Evolutionary conservation across 768 basidiomycete genomes (phyloP).

Genomic region (Chiua virens): DNA sequence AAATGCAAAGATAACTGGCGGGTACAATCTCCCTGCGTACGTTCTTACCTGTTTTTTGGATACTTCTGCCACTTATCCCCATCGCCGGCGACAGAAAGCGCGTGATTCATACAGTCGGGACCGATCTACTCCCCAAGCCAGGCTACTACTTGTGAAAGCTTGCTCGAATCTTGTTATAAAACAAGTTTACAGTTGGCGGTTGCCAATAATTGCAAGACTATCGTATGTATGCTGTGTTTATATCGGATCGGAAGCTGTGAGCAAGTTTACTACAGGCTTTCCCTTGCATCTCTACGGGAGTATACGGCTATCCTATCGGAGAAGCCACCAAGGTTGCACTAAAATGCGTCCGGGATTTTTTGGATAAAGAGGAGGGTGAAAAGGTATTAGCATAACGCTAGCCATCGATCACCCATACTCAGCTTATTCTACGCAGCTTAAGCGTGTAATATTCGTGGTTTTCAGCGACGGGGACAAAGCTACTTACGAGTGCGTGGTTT

Average conservation of each 20-base stretch:
- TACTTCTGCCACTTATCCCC: background rate
- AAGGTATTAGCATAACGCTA: constrained; percentile 32
- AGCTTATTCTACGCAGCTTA: constrained; percentile 42
- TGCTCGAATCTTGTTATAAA: constrained; percentile 69
- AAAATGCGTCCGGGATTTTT: constrained; percentile 51
- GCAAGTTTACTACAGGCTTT: constrained; percentile 55
- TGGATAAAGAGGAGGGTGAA: constrained; percentile 50
- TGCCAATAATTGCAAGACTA: constrained; percentile 57
- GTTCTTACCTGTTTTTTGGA: constrained; percentile 27
- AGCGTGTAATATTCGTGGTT: constrained; percentile 73
- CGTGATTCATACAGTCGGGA: constrained; percentile 82
- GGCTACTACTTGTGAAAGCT: constrained; percentile 45
- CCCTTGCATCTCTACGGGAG: constrained; percentile 75
- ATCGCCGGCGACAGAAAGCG: constrained; percentile 46
- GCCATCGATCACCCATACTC: background rate
- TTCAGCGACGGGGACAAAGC: constrained; percentile 62
- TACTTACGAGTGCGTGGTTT: constrained; percentile 59
- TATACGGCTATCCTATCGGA: constrained; percentile 75
- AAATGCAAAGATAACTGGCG: constrained; percentile 75
- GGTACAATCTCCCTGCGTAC: constrained; percentile 75
- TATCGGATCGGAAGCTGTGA: background rate
- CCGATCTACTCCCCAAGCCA: constrained; percentile 52
- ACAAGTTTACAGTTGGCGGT: constrained; percentile 62
- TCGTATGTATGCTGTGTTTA: constrained; percentile 42
- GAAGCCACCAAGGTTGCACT: constrained; percentile 75